Conservation (phyloP, 2,329 filamentous ascomycete species). For the Microthyrium microscopicum region DNA sequence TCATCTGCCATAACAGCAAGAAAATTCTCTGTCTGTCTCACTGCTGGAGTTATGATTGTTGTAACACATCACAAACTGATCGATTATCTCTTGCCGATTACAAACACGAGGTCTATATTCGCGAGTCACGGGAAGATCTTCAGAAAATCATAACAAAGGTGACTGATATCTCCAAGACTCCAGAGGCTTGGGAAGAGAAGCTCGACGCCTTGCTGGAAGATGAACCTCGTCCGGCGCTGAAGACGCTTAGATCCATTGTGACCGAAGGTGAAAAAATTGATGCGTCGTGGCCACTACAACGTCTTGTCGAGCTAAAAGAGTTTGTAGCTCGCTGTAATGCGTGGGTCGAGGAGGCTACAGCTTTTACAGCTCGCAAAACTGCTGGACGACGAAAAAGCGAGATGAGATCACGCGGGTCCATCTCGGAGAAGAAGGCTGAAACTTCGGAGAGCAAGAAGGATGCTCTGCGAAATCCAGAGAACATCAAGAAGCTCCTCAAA, state of each 20-base stretch:
- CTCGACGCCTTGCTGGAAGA: slow-evolving; percentile 72
- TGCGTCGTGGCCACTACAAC: slow-evolving; percentile 62
- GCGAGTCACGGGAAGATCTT: slow-evolving; percentile 58
- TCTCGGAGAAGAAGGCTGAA: slow-evolving; percentile 55
- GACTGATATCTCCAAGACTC: slow-evolving; percentile 68
- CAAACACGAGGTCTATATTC: slow-evolving; percentile 61
- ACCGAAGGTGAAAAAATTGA: slow-evolving; percentile 85
- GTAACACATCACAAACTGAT: slow-evolving; percentile 45
- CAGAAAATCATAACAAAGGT: slow-evolving; percentile 54
- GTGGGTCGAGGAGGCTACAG: slow-evolving; percentile 93
- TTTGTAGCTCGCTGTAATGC: slow-evolving; percentile 96
- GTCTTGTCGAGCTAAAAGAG: slow-evolving; percentile 62
- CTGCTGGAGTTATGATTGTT: slow-evolving; percentile 67
- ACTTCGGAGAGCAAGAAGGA: slow-evolving; percentile 72
- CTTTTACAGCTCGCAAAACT: slow-evolving; percentile 92
- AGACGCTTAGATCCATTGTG: slow-evolving; percentile 65
- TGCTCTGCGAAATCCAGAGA: slow-evolving; percentile 72
- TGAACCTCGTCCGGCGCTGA: slow-evolving; percentile 69
- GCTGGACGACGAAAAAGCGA: slow-evolving; percentile 94
- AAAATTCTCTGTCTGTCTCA: slow-evolving; percentile 74
- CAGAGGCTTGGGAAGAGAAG: slow-evolving; percentile 82
- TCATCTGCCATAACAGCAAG: slow-evolving; percentile 65
- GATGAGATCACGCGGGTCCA: slow-evolving; percentile 56
- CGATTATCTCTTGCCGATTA: slow-evolving; percentile 37
- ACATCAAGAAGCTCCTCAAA: slow-evolving; percentile 68